Evolutionary conservation across 2,329 filamentous ascomycete species (phyloP), one percentile per base, ranked within the genome.

Genomic region (Macroventuria anomochaeta): DNA sequence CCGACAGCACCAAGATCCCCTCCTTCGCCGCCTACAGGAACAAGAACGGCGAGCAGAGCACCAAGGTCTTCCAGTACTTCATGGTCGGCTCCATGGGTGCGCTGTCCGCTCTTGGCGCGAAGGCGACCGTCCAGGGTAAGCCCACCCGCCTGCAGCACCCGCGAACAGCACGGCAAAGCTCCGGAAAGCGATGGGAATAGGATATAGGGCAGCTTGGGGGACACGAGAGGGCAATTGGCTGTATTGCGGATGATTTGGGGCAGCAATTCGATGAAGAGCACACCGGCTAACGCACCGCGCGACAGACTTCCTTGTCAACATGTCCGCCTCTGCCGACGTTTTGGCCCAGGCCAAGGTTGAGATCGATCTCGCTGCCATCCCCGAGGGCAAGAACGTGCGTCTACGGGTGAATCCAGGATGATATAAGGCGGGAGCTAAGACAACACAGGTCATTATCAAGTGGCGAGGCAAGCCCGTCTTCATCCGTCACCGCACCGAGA

Each of bases 381-480:
- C 95, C 61, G 93, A 97, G 84, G 95, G 95, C 85, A 99, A 97
- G 90, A 99, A 99, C 83, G 95, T 93, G 83, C 77, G 89, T 83
- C 31, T 38, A 15, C 12, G 20, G 29, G 20, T 36, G 23, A 20
- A 36, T 7, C 13, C n/a, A 18, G 18, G 36, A 33, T 47, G 32
- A 29, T 13, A 21, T 17, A 3, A 21, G 29, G 21, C 40, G 32
- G 47, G 29, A 54, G 53, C 67, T 71, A 52, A 68, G 40, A 42
- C 36, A 53, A 33, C 38, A 43, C 72, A 93, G 89, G 88, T 99
- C 77, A 96, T 99, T 79, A 96, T 99, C 85, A 99, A 99, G 84
- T 99, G 95, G 95, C 90, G 95, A 84, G 95, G 95, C 78, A 99
- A 99, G 90, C 95, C 95, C 78, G 92, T 99, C 78, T 99, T 99